phyloP scores from a whole-genome alignment of 1,284 basidiomycete genomes.

The Moesziomyces sp. region DNA sequence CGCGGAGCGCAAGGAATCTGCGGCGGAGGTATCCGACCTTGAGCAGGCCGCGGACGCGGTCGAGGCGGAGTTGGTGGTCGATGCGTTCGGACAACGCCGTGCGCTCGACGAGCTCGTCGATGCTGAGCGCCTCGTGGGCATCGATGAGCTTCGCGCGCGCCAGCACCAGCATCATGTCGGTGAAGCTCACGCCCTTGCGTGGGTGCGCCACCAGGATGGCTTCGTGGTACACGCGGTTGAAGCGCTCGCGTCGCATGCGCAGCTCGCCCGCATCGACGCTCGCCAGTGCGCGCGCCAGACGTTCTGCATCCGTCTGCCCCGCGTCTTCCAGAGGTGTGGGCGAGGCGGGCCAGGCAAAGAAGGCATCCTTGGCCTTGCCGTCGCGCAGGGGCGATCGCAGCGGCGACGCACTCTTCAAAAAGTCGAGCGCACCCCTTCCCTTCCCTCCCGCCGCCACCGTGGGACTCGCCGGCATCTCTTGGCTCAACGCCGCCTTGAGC shows the following conservation, averaged over 20 bases:
- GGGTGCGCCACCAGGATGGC: slow-evolving; percentile 72
- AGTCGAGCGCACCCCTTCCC: slow-evolving; percentile 30
- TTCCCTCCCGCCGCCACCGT: slow-evolving; percentile 5
- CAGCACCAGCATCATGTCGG: slow-evolving; percentile 85
- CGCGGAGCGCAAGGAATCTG: slow-evolving; percentile 48
- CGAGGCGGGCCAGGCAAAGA: slow-evolving; percentile 28
- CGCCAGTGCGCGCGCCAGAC: slow-evolving; percentile 32
- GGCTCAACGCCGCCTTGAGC: slow-evolving; percentile 25
- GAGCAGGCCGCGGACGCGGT: slow-evolving; percentile 59
- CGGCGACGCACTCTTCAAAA: slow-evolving; percentile 30
- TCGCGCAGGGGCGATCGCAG: slow-evolving; percentile 36
- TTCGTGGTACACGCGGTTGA: slow-evolving; percentile 66
- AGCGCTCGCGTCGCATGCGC: slow-evolving; percentile 49
- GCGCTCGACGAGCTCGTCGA: slow-evolving; percentile 64
- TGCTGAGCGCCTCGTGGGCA: slow-evolving; percentile 71
- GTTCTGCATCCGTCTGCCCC: slow-evolving; percentile 26
- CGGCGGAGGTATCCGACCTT: slow-evolving; percentile 57
- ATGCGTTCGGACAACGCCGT: slow-evolving; percentile 53
- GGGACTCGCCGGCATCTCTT: slow-evolving; percentile 10
- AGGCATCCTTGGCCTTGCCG: slow-evolving; percentile 9
- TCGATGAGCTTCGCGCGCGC: slow-evolving; percentile 93
- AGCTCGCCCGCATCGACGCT: slow-evolving; percentile 50
- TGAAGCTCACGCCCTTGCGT: slow-evolving; percentile 82
- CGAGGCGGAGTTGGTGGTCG: slow-evolving; percentile 58
- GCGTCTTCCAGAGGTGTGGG: slow-evolving; percentile 8